A percentile compares a stretch with the other conserved stretches of the same genome.
Evolutionary conservation across 176 grass and related monocot genomes (phyloP).

Genomic region (Musa beccarii): DNA sequence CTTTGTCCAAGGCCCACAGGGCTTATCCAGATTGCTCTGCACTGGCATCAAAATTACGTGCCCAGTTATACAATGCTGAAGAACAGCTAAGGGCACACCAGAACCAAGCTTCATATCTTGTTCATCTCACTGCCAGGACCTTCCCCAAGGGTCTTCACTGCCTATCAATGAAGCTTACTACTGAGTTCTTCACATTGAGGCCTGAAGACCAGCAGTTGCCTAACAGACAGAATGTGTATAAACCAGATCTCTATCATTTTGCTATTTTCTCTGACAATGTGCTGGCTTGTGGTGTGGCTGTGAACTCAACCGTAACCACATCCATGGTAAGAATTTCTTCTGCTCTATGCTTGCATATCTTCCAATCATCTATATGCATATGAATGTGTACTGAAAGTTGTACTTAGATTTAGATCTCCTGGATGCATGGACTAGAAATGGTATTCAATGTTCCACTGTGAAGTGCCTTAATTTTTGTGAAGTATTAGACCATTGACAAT

Average conservation of each 20-base stretch:
- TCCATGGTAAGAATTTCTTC: conserved; percentile 36
- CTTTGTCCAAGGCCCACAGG: conserved; percentile 49
- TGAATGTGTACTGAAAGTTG: neutral
- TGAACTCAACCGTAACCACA: conserved; percentile 57
- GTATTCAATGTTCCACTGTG: neutral
- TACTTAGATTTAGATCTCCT: neutral
- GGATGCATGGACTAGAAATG: neutral
- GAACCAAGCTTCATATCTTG: conserved; percentile 63
- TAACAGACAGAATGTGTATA: conserved; percentile 18
- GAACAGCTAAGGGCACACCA: conserved; percentile 62
- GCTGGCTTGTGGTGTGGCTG: conserved; percentile 71
- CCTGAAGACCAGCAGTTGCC: conserved; percentile 35
- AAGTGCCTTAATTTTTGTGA: neutral
- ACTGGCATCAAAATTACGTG: conserved; percentile 59
- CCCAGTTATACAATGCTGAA: conserved; percentile 62
- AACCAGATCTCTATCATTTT: conserved; percentile 58
- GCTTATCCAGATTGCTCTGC: conserved; percentile 58
- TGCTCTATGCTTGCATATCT: neutral
- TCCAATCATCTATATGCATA: neutral
- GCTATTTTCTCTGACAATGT: conserved; percentile 84
- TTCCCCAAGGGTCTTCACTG: conserved; percentile 85
- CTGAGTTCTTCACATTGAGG: conserved; percentile 56
- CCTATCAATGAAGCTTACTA: conserved; percentile 62
- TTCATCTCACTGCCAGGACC: conserved; percentile 56
- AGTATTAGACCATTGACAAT: neutral